These are phyloP conservation scores for Trichosanthes cucumerina DNA, from an alignment of 306 rosid species.

Conservation along the genomic window DNA sequence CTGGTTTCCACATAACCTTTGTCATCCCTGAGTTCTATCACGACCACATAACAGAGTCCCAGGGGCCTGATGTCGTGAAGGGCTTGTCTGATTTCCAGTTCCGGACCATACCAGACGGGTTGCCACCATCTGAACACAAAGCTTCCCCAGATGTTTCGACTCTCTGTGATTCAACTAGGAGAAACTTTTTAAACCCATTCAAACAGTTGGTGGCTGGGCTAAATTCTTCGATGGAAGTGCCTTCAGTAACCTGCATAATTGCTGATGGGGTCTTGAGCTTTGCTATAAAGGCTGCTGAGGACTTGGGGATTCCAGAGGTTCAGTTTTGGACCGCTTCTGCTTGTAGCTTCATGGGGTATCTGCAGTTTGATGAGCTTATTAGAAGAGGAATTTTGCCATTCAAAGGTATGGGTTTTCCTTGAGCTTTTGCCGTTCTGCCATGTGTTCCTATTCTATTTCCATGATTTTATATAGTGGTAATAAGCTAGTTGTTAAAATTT, in stretches of 20 bases:
- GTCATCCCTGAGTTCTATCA: slow-evolving; percentile 17
- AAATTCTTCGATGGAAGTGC: slow-evolving; percentile 10
- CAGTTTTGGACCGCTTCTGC: slow-evolving; percentile 35
- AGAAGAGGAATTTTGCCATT: slow-evolving; percentile 27
- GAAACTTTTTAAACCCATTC: slow-evolving; percentile 15
- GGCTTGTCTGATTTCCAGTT: slow-evolving; percentile 17
- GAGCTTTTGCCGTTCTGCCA: neutral
- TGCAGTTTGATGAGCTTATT: slow-evolving; percentile 17
- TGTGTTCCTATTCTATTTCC: neutral
- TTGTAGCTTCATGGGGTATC: slow-evolving; percentile 29
- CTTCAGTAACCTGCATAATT: slow-evolving; percentile 22
- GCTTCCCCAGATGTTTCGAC: slow-evolving; percentile 16
- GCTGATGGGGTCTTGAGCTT: slow-evolving; percentile 25
- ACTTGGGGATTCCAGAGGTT: slow-evolving; percentile 24
- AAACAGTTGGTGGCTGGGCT: slow-evolving; percentile 21
- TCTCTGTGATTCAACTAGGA: slow-evolving; percentile 21
- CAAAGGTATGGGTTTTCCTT: slow-evolving; percentile 13
- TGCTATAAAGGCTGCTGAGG: slow-evolving; percentile 15
- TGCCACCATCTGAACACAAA: slow-evolving; percentile 6
- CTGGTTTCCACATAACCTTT: slow-evolving; percentile 24
- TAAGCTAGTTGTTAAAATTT: neutral
- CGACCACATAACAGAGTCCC: slow-evolving; percentile 12
- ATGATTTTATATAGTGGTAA: neutral
- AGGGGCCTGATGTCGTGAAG: neutral
- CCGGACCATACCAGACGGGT: slow-evolving; percentile 23